Conservation (phyloP, 495 filamentous ascomycete species). For the Baudoinia panamericana region DNA sequence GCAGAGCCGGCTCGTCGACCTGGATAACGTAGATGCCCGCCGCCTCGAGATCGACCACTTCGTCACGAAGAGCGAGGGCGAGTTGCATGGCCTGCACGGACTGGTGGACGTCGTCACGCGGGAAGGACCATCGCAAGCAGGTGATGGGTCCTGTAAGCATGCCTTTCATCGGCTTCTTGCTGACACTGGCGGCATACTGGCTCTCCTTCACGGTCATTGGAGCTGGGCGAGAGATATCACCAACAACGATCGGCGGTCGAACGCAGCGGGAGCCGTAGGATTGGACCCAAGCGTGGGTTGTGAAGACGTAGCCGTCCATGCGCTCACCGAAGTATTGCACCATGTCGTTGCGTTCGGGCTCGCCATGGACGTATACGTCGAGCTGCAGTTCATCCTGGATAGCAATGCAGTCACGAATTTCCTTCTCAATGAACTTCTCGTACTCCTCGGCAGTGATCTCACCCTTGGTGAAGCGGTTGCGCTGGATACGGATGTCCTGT, state of each 20-base stretch:
- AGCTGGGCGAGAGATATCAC: conserved; percentile 87
- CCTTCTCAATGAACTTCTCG: conserved; percentile 95
- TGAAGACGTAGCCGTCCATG: conserved; percentile 93
- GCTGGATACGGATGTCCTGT: conserved; percentile 88
- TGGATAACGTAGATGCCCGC: conserved; percentile 96
- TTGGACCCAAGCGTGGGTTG: conserved; percentile 97
- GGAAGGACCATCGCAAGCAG: conserved; percentile 98
- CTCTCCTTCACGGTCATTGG: conserved; percentile 99
- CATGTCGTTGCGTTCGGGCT: conserved; percentile 99
- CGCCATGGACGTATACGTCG: conserved; percentile 93
- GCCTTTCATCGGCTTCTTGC: conserved; percentile 99
- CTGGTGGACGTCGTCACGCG: conserved; percentile 97
- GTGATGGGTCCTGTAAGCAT: conserved; percentile 99
- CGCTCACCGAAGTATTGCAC: conserved; percentile 99
- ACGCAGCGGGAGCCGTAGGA: conserved; percentile 96
- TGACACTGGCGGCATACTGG: conserved; percentile 90
- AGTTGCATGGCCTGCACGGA: conserved; percentile 97
- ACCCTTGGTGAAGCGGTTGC: conserved; percentile 96
- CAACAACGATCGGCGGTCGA: conserved; percentile 92
- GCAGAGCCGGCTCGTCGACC: conserved; percentile 96
- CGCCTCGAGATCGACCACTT: conserved; percentile 92
- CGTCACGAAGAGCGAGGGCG: conserved; percentile 92
- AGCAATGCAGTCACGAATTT: conserved; percentile 83
- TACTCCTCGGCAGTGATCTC: conserved; percentile 87
- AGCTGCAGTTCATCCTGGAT: conserved; percentile 96